phyloP scores from a whole-genome alignment of 2,329 filamentous ascomycete species.

The Acarospora socialis region DNA sequence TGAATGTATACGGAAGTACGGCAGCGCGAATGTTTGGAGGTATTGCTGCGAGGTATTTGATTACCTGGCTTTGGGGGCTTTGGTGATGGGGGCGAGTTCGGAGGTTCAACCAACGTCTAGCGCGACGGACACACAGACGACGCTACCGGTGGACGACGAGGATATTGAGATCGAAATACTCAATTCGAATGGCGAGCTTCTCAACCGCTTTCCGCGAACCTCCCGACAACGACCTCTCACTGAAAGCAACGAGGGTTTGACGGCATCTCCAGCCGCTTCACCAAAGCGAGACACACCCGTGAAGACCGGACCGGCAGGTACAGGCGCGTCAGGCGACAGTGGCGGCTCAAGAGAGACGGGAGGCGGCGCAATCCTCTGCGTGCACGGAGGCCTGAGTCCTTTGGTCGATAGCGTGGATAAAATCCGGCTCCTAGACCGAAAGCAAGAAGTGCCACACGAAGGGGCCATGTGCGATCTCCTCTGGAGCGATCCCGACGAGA shows the following conservation, averaged over 20 bases:
- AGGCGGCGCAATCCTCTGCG: slow-evolving; percentile 78
- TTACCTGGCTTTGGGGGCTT: slow-evolving; percentile 79
- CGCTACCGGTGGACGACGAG: slow-evolving; percentile 43
- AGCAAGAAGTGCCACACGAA: slow-evolving; percentile 96
- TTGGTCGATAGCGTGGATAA: slow-evolving; percentile 90
- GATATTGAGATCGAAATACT: slow-evolving; percentile 89
- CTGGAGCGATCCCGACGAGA: slow-evolving; percentile 97
- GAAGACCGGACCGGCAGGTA: slow-evolving; percentile 60
- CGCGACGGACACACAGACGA: slow-evolving; percentile 30
- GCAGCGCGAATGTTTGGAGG: slow-evolving; percentile 90
- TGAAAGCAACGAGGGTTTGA: slow-evolving; percentile 20
- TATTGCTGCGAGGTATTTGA: slow-evolving; percentile 98
- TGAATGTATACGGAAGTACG: slow-evolving; percentile 90
- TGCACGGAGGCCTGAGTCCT: slow-evolving; percentile 85
- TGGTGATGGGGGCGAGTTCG: slow-evolving; percentile 71
- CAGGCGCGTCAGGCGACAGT: slow-evolving; percentile 60
- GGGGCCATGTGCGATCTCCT: slow-evolving; percentile 97
- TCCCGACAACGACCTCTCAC: slow-evolving; percentile 19
- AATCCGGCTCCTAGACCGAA: slow-evolving; percentile 84
- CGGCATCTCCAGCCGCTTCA: slow-evolving; percentile 26
- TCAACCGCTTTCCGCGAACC: slow-evolving; percentile 55
- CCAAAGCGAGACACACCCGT: slow-evolving; percentile 27
- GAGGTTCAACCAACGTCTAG: slow-evolving; percentile 48
- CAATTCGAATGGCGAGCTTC: slow-evolving; percentile 66
- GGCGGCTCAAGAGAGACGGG: slow-evolving; percentile 32